Evolutionary conservation across 2,329 filamentous ascomycete genomes (phyloP).

Genomic region (Aciculosporium take): DNA sequence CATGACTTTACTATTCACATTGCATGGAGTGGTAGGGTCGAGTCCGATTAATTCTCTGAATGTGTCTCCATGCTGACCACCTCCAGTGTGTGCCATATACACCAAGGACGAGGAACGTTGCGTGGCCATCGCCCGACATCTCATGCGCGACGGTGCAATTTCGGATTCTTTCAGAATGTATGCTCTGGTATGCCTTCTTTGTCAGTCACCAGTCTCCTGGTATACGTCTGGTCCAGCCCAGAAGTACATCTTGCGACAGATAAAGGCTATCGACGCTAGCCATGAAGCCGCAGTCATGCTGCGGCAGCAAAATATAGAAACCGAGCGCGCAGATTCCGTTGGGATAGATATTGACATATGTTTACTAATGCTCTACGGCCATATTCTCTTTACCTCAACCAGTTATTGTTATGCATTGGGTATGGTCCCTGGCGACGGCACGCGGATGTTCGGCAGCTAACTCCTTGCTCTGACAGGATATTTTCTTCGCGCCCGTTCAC

Average conservation of each 20-base stretch:
- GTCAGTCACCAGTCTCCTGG: constrained; percentile 56
- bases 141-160: constrained; percentile 71
- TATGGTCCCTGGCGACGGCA: constrained; percentile 11
- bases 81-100: constrained; percentile 64
- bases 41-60: neutral
- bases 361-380: constrained; percentile 76
- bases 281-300: constrained; percentile 24
- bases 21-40: constrained; percentile 54
- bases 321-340: neutral
- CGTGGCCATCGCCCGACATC: constrained; percentile 59
- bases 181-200: constrained; percentile 60
- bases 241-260: constrained; percentile 82
- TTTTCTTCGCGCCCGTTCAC: constrained; percentile 61
- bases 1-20: constrained; percentile 61
- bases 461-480: constrained; percentile 39
- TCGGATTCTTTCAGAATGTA: constrained; percentile 78
- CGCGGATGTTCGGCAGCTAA: constrained; percentile 1
- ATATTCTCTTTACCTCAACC: constrained; percentile 73
- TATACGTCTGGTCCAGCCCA: constrained; percentile 72
- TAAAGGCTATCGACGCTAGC: constrained; percentile 72
- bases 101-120: constrained; percentile 68
- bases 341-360: constrained; percentile 52
- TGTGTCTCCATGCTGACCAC: neutral
- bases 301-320: constrained; percentile 13
- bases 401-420: constrained; percentile 73